These are phyloP conservation scores for Leishmania guyanensis DNA, from an alignment of 208 protist genomes.

Conservation along the genomic window DNA sequence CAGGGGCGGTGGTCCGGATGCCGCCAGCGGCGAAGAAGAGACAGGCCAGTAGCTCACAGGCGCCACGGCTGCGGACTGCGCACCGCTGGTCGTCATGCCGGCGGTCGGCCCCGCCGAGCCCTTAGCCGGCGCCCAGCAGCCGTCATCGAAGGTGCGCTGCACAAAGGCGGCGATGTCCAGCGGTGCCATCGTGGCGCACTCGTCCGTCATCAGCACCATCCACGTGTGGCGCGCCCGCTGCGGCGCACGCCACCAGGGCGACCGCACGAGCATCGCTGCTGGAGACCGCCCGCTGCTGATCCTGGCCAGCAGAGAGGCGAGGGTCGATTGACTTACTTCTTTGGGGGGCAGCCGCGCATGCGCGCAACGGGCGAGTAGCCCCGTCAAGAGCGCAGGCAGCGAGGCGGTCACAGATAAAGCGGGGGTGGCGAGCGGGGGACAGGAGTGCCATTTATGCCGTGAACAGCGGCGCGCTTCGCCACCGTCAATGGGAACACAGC, in stretches of 20 bases:
- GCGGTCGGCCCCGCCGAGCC: not conserved
- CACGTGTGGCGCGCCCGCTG: slow-evolving; percentile 25
- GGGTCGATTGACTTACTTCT: not conserved
- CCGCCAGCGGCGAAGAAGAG: not conserved
- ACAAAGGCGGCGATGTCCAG: slow-evolving; percentile 16
- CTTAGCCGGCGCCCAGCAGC: not conserved
- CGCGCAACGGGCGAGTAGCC: not conserved
- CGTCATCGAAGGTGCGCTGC: slow-evolving; percentile 4
- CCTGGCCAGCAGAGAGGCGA: not conserved
- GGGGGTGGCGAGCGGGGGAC: not conserved
- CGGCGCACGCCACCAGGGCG: slow-evolving; percentile 6
- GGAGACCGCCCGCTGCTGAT: not conserved
- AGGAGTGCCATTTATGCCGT: not conserved
- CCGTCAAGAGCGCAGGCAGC: not conserved
- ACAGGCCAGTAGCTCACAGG: not conserved
- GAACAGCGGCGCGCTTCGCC: not conserved
- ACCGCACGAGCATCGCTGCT: slow-evolving; percentile 12
- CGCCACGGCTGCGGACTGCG: not conserved
- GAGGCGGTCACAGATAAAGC: not conserved
- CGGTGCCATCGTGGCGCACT: slow-evolving; percentile 23
- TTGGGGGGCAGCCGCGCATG: not conserved
- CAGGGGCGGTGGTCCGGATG: not conserved
- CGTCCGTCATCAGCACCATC: slow-evolving; percentile 35
- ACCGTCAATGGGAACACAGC: not conserved
- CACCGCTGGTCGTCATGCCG: not conserved